Conservation (phyloP, 2,329 filamentous ascomycete species). For the Sporothrix dimorphospora region DNA sequence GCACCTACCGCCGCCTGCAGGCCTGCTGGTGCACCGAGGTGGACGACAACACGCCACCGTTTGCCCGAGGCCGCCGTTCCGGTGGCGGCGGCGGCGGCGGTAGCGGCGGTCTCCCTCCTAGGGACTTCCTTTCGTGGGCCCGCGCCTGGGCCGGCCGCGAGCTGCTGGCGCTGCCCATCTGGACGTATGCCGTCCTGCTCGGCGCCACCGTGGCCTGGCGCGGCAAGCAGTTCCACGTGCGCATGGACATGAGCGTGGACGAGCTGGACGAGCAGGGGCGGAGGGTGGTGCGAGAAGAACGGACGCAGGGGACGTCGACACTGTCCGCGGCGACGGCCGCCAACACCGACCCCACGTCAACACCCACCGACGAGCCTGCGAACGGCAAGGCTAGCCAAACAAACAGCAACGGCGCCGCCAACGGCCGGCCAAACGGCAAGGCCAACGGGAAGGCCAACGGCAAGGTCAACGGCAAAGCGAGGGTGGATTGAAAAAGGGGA, state of each 20-base stretch:
- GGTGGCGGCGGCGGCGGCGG: conserved; percentile 43
- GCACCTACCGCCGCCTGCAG: conserved; percentile 74
- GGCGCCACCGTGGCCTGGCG: conserved; percentile 88
- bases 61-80: conserved; percentile 53
- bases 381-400: no score
- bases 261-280: conserved; percentile 41
- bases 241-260: conserved; percentile 79
- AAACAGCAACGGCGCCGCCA: neutral
- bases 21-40: conserved; percentile 70
- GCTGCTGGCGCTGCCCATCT: conserved; percentile 80
- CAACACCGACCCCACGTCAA: no score
- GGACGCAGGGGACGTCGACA: neutral
- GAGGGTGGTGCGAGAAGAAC: neutral
- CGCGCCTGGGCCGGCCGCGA: conserved; percentile 85
- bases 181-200: conserved; percentile 87
- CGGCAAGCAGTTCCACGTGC: conserved; percentile 78
- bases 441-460: neutral
- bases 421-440: neutral
- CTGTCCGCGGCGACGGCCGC: neutral
- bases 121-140: conserved; percentile 69
- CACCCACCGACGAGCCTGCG: no score
- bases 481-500: neutral
- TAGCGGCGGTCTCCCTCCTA: no score
- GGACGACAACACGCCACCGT: conserved; percentile 69
- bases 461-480: neutral